phyloP scores from a whole-genome alignment of 495 filamentous ascomycete genomes.

The Aspergillus campestris region DNA sequence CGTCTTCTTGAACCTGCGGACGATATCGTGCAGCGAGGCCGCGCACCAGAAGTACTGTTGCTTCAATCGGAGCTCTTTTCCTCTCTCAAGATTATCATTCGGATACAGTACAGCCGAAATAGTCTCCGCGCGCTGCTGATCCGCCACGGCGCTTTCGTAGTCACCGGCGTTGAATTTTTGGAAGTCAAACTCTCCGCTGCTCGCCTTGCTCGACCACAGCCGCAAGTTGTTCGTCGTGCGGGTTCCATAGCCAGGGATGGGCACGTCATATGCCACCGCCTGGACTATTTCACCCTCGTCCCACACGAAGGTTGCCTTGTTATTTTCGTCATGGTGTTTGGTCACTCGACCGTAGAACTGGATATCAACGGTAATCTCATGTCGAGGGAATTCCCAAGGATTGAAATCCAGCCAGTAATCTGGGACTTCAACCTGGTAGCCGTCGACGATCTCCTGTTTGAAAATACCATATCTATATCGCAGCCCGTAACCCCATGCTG shows the following conservation, averaged over 20 bases:
- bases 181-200: constrained; percentile 96
- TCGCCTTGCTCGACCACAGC: constrained; percentile 94
- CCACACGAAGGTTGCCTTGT: constrained; percentile 67
- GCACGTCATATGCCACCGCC: constrained; percentile 91
- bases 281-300: constrained; percentile 89
- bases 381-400: constrained; percentile 95
- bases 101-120: constrained; percentile 97
- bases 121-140: constrained; percentile 93
- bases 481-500: constrained; percentile 94
- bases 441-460: constrained; percentile 97
- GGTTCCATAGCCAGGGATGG: constrained; percentile 85
- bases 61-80: constrained; percentile 95
- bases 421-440: constrained; percentile 94
- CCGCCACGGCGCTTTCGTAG: constrained; percentile 92
- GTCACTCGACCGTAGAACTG: constrained; percentile 86
- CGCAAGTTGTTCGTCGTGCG: constrained; percentile 92
- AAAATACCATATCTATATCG: constrained; percentile 97
- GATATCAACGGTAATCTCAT: constrained; percentile 90
- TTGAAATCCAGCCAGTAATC: constrained; percentile 99
- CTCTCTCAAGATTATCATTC: constrained; percentile 92
- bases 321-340: constrained; percentile 64
- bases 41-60: constrained; percentile 99
- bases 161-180: constrained; percentile 98
- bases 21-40: constrained; percentile 89
- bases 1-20: constrained; percentile 95